These are phyloP conservation scores for Ogataea nonfermentans DNA, from an alignment of 805 yeast genomes.

Conservation along the genomic window DNA sequence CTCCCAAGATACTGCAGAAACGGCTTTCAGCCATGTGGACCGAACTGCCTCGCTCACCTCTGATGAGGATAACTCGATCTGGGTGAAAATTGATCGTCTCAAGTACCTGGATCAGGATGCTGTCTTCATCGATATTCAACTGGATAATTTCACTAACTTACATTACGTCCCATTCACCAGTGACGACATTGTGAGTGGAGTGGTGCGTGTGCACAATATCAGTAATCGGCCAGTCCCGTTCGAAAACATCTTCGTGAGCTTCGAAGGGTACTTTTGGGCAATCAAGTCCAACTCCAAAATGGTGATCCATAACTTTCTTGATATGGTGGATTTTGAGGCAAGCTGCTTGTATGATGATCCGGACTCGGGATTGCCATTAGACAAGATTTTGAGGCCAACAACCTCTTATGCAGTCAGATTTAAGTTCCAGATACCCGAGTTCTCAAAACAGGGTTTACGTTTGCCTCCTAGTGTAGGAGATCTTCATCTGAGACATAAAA, in stretches of 20 bases:
- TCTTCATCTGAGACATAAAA: slow-evolving; percentile 12
- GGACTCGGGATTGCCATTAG: slow-evolving; percentile 17
- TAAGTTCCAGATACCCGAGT: slow-evolving; percentile 19
- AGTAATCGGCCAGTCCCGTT: slow-evolving; percentile 32
- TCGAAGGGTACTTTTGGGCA: slow-evolving; percentile 40
- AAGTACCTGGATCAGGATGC: slow-evolving; percentile 12
- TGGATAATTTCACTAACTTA: slow-evolving; percentile 19
- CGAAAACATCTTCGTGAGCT: slow-evolving; percentile 43
- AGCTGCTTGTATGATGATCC: slow-evolving; percentile 17
- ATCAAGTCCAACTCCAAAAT: slow-evolving; percentile 11
- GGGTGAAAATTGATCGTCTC: slow-evolving; percentile 14
- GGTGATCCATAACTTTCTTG: slow-evolving; percentile 32
- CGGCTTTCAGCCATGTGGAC: neutral
- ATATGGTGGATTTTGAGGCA: slow-evolving; percentile 39
- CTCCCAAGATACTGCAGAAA: neutral
- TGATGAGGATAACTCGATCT: slow-evolving; percentile 13
- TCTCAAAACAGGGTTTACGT: slow-evolving; percentile 10
- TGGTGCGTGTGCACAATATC: slow-evolving; percentile 16
- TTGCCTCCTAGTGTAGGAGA: slow-evolving; percentile 22
- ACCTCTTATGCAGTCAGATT: slow-evolving; percentile 17
- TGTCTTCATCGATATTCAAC: slow-evolving; percentile 31
- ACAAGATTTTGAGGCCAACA: slow-evolving; percentile 16
- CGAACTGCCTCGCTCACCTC: slow-evolving; percentile 6
- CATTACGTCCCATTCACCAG: slow-evolving; percentile 15
- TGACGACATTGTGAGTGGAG: slow-evolving; percentile 16